Percentiles rank a stretch among this genome's conserved stretches.
phyloP scores from a whole-genome alignment of 768 basidiomycete species.

The Sporobolomyces roseus region DNA sequence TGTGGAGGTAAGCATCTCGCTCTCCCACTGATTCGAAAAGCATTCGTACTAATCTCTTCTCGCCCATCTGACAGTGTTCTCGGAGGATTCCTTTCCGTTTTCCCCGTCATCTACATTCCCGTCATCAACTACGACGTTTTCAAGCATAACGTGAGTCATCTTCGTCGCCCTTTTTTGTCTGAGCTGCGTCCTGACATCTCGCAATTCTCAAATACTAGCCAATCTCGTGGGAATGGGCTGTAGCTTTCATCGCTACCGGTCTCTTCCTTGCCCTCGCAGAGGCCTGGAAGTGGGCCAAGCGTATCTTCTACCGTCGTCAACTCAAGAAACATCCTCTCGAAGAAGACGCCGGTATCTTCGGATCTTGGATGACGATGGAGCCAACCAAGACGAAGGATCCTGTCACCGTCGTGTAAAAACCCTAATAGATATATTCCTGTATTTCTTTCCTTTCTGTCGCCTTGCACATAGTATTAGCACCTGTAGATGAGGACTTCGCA shows the following conservation, averaged over 20 bases:
- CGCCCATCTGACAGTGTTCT: conserved; percentile 44
- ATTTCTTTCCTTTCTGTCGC: background rate
- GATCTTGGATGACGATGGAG: conserved; percentile 28
- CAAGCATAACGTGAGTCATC: conserved; percentile 43
- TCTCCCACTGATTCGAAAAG: conserved; percentile 13
- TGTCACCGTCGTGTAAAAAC: conserved; percentile 4
- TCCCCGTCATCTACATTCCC: conserved; percentile 51
- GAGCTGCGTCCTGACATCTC: background rate
- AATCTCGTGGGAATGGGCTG: conserved; percentile 51
- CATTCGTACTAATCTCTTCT: too few species aligned
- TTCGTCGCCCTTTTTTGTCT: background rate
- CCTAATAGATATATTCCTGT: too few species aligned
- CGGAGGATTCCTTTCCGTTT: conserved; percentile 47
- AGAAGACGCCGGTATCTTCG: conserved; percentile 23
- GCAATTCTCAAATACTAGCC: background rate
- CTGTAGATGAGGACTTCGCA: too few species aligned
- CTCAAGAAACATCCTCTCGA: background rate
- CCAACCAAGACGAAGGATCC: conserved; percentile 16
- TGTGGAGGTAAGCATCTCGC: conserved; percentile 24
- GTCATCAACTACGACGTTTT: conserved; percentile 45
- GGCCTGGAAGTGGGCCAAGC: conserved; percentile 32
- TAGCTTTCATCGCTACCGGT: conserved; percentile 46
- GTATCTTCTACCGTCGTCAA: conserved; percentile 27
- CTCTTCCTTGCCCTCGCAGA: conserved; percentile 42
- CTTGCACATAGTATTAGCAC: background rate